Conservation (phyloP, 306 rosid species). For the Argentina anserina region DNA sequence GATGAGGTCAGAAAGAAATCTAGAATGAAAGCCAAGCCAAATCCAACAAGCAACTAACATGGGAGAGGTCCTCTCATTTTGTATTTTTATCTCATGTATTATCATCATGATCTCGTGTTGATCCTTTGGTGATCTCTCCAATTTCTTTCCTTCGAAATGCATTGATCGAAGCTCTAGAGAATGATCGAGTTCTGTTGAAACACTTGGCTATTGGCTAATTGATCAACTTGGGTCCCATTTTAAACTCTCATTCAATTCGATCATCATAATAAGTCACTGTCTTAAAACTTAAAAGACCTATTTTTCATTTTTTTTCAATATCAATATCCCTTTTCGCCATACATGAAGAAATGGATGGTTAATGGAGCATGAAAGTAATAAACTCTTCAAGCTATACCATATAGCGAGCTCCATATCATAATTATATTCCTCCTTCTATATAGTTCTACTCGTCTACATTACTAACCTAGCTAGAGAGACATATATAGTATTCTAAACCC, state of each 20-base stretch:
- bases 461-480: conserved; percentile 1
- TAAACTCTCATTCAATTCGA: conserved; percentile 8
- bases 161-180: not conserved
- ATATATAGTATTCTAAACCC: conserved; percentile 8
- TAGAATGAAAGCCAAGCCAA: conserved; percentile 23
- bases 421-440: not conserved
- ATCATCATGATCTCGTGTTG: not conserved
- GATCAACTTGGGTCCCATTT: conserved; percentile 18
- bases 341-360: conserved; percentile 46
- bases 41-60: conserved; percentile 24
- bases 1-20: conserved; percentile 32
- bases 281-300: conserved; percentile 42
- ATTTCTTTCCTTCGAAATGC: not conserved
- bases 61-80: conserved; percentile 8
- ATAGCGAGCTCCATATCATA: not conserved
- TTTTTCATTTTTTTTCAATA: conserved; percentile 2
- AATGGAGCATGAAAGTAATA: conserved; percentile 39
- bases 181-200: not conserved
- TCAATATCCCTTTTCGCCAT: conserved; percentile 42
- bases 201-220: too few relatives aligned
- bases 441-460: conserved; percentile 24
- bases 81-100: conserved; percentile 9
- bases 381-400: not conserved
- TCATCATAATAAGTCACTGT: conserved; percentile 39
- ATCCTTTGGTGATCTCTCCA: not conserved